These are phyloP conservation scores for Pleurozium schreberi DNA, from an alignment of 225 moss, liverwort and hornwort species.

Conservation along the genomic window DNA sequence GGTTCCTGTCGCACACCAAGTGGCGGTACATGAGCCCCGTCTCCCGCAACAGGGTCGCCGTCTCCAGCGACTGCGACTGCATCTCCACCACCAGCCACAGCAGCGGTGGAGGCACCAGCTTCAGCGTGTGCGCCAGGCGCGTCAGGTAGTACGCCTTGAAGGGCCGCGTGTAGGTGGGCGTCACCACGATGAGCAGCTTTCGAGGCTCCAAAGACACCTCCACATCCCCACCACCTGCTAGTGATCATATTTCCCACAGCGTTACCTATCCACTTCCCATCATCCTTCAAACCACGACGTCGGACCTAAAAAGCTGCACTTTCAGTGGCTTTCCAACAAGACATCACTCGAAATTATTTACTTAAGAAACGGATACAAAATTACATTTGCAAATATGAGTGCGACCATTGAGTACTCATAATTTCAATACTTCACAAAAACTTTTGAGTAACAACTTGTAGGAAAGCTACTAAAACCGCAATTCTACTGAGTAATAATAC, in stretches of 20 bases:
- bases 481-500: background rate
- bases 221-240: slow-evolving; percentile 1
- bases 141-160: slow-evolving; percentile 83
- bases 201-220: slow-evolving; percentile 11
- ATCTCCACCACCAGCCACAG: slow-evolving; percentile 92
- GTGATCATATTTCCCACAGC: background rate
- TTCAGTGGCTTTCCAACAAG: background rate
- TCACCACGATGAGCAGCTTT: slow-evolving; percentile 78
- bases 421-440: background rate
- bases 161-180: slow-evolving; percentile 77
- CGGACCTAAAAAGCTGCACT: background rate
- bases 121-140: slow-evolving; percentile 78
- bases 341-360: background rate
- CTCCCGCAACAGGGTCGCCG: slow-evolving; percentile 58
- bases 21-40: slow-evolving; percentile 97
- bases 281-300: background rate
- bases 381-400: background rate
- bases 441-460: background rate
- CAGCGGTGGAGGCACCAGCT: slow-evolving; percentile 78
- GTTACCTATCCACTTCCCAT: background rate
- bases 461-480: background rate
- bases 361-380: background rate
- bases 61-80: slow-evolving; percentile 64
- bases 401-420: background rate
- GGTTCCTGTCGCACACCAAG: slow-evolving; percentile 59